A percentile compares a stretch with the other conserved stretches of the same genome.
These are phyloP conservation scores for Boletus albobrunnescens DNA, from an alignment of 1,284 basidiomycete genomes.

Conservation along the genomic window DNA sequence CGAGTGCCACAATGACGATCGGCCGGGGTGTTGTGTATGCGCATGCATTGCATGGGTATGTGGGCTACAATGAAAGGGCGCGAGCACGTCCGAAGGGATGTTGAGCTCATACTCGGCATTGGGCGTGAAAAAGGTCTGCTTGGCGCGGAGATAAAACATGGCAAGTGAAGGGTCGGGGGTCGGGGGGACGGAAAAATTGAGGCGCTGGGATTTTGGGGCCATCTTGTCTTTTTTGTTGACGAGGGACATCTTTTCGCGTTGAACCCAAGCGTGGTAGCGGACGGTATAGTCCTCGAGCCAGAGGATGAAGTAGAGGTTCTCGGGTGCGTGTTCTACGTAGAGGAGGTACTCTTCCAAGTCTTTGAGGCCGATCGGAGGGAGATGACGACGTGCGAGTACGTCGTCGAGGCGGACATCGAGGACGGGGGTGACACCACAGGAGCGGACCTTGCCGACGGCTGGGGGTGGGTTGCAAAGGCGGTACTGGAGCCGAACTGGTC, in stretches of 20 bases:
- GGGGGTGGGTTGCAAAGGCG: slow-evolving; percentile 68
- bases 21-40: slow-evolving; percentile 15
- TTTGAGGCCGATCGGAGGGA: slow-evolving; percentile 72
- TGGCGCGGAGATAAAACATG: slow-evolving; percentile 70
- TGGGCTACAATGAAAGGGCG: slow-evolving; percentile 48
- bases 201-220: slow-evolving; percentile 24
- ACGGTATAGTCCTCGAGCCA: slow-evolving; percentile 67
- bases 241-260: slow-evolving; percentile 39
- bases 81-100: slow-evolving; percentile 60
- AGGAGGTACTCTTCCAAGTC: slow-evolving; percentile 79
- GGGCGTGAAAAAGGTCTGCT: slow-evolving; percentile 71
- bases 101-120: slow-evolving; percentile 66
- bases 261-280: slow-evolving; percentile 57
- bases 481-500: slow-evolving; percentile 33
- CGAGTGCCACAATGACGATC: slow-evolving; percentile 24
- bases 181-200: slow-evolving; percentile 32
- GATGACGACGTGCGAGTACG: slow-evolving; percentile 63
- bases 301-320: slow-evolving; percentile 73
- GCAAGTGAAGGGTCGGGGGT: slow-evolving; percentile 54
- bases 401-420: slow-evolving; percentile 63
- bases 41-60: slow-evolving; percentile 32
- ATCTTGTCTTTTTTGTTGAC: slow-evolving; percentile 25
- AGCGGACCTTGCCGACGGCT: slow-evolving; percentile 59
- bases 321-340: slow-evolving; percentile 64
- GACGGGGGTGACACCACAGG: slow-evolving; percentile 56